Base-by-base conservation (phyloP, 306 rosid species). In the Medicago lupulina region DNA sequence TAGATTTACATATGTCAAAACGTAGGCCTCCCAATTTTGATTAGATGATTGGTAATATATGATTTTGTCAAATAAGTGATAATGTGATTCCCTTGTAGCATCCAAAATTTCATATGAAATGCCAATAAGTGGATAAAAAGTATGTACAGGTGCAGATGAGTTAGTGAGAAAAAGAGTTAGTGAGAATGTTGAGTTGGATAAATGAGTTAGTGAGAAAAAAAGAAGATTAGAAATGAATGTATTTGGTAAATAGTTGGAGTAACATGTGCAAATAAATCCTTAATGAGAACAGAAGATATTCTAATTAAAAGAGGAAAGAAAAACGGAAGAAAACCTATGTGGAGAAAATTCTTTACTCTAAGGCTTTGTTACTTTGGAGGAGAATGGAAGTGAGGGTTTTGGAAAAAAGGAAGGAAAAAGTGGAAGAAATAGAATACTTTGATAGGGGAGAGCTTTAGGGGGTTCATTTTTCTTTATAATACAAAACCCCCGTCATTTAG, bases 141-240 rank as follows among this genome's bases (percentile, higher is more conserved):
- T 36, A 25, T 38, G 64, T 49, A 25, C 14, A 1, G 16, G 21
- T 51, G 21, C 28, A 38, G 25, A 64, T 63, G 72, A 5, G 16
- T 4, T 2, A n/a, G 69, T 63, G 47, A 55, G 34, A 10, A 63
- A 61, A 61, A 63, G 72, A 5, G 16, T 4, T 2, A n/a, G 69
- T 63, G 47, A 55, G 34, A 10, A 63, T 31, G n/a, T n/a, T n/a
- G n/a, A n/a, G n/a, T n/a, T n/a, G n/a, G n/a, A n/a, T n/a, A 61
- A 63, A 64, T 63, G 72, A 5, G 16, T 4, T 2, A n/a, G 69
- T 63, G 47, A 55, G 34, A 10, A 63, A 61, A 61, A 63, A n/a
- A n/a, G n/a, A 36, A 8, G 15, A 31, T 28, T 31, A 61, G 18
- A 38, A 36, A n/a, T 74, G 1, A n/a, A 46, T 60, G 17, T 28